phyloP scores from a whole-genome alignment of 192 early-diverging fungal species.

The Umbelopsis sp. region DNA sequence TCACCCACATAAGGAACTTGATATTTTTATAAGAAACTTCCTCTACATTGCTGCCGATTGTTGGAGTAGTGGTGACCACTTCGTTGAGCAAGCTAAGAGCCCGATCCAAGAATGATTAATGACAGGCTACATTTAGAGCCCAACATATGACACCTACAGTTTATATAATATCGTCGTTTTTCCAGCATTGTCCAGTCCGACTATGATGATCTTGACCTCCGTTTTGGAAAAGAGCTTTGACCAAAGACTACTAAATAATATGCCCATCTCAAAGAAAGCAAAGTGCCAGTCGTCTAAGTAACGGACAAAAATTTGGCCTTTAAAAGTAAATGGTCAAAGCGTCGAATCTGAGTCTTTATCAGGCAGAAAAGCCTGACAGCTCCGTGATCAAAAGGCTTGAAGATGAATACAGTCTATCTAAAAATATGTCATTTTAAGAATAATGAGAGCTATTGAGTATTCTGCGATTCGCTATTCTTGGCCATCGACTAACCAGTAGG shows the following conservation, averaged over 20 bases:
- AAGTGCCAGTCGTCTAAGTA: no score
- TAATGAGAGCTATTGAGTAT: no score
- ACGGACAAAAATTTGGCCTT: no score
- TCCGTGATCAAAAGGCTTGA: no score
- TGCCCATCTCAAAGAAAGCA: slow-evolving; percentile 45
- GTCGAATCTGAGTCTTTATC: no score
- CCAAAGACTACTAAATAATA: slow-evolving; percentile 64
- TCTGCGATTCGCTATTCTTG: no score
- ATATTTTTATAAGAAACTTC: slow-evolving; percentile 72
- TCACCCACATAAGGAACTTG: slow-evolving; percentile 73
- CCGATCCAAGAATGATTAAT: not conserved
- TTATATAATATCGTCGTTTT: slow-evolving; percentile 71
- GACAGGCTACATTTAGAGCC: not conserved
- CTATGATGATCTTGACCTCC: slow-evolving; percentile 72
- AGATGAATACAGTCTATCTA: no score
- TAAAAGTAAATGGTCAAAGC: no score
- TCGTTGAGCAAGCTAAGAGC: slow-evolving; percentile 55
- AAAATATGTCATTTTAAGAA: no score
- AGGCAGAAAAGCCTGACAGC: no score
- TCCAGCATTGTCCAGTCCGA: slow-evolving; percentile 61
- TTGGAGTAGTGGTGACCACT: slow-evolving; percentile 67
- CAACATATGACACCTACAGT: slow-evolving; percentile 40
- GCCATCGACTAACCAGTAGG: no score
- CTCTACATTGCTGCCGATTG: slow-evolving; percentile 74
- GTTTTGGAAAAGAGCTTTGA: slow-evolving; percentile 58